Base-by-base conservation (phyloP, 805 yeast species). In the Candida nanaspora region DNA sequence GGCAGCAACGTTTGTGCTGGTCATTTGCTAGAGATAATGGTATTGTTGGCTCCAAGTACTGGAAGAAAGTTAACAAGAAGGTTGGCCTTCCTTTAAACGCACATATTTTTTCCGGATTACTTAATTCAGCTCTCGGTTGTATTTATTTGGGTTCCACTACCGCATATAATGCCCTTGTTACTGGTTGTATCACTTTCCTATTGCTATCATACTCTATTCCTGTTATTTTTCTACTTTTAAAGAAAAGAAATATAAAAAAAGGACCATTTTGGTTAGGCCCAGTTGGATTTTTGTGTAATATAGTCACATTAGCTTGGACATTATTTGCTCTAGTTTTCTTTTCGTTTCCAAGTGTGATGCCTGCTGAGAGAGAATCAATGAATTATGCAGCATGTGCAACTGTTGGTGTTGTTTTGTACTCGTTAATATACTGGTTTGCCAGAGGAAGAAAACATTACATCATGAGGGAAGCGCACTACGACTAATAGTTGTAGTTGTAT, bases 201-300 rank as follows among this genome's bases (percentile, higher is more conserved):
- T 62, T 77, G 34, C 49, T 80, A 33, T 75, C 83, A 4, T 81
- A 81, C 55, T 51, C 70, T 13, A 69, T 81, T 31, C 86, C 86
- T 16, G 64, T 70, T 16, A 51, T 61, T 4, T 77, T 74, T 48
- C 57, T 74, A 39, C 56, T 77, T 38, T 46, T 53, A 44, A 68
- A 59, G 48, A 81, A 78, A 25, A 69, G 81, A 64, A 70, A 61
- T 44, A 74, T 78, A 45, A 63, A 55, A 45, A 80, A 69, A 53
- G 87, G 87, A 33, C 86, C 83, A 29, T 80, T 77, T 59, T 80
- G 86, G 83, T 51, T 73, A 40, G 83, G 84, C 4, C 63, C 65
- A 40, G 37, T 75, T 41, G 86, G 86, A 2, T 49, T 62, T 1
- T 46, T 74, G 37, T 59, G 72, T 38, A 79, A 80, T 52, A 50